Percentiles rank a stretch among this genome's conserved stretches.
phyloP scores from a whole-genome alignment of 164 flowering plant genomes.

The Nymphaea thermarum region DNA sequence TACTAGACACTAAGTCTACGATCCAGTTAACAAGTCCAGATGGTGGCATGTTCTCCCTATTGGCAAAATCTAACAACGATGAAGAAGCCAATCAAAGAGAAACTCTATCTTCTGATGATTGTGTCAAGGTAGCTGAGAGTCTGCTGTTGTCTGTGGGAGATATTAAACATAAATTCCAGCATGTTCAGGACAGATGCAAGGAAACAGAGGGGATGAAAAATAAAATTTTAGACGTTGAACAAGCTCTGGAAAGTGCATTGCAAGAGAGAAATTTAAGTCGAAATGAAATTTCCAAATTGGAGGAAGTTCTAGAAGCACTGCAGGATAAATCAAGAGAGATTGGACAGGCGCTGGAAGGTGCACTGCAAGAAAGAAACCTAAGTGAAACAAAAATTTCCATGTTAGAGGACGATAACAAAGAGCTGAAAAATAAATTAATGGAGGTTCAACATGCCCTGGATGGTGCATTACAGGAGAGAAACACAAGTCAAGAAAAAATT shows the following conservation, averaged over 20 bases:
- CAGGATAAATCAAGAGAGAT: slow-evolving; percentile 3
- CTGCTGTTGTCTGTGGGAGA: slow-evolving; percentile 26
- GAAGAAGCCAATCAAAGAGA: slow-evolving; percentile 9
- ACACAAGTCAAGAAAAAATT: slow-evolving; percentile 23
- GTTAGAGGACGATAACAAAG: slow-evolving; percentile 9
- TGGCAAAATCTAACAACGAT: slow-evolving; percentile 15
- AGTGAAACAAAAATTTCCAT: too few relatives aligned
- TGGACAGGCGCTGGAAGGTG: background rate
- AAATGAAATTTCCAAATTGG: slow-evolving; percentile 35
- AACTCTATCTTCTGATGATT: slow-evolving; percentile 11
- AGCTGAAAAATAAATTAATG: slow-evolving; percentile 36
- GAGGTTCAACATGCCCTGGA: slow-evolving; percentile 21
- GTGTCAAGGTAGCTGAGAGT: slow-evolving; percentile 22
- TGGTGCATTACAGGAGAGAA: slow-evolving; percentile 41
- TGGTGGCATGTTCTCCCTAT: background rate
- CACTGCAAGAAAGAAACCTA: too few relatives aligned
- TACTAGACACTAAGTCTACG: background rate
- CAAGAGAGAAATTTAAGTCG: slow-evolving; percentile 36
- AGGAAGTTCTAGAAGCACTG: slow-evolving; percentile 34
- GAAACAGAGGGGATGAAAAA: slow-evolving; percentile 32
- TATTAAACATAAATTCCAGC: background rate
- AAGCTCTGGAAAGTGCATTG: slow-evolving; percentile 22
- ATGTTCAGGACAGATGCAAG: background rate
- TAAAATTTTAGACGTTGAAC: slow-evolving; percentile 25
- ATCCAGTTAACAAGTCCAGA: background rate